These are phyloP conservation scores for Pelargonium cotyledonis DNA, from an alignment of 441 rosid species.

Conservation along the genomic window DNA sequence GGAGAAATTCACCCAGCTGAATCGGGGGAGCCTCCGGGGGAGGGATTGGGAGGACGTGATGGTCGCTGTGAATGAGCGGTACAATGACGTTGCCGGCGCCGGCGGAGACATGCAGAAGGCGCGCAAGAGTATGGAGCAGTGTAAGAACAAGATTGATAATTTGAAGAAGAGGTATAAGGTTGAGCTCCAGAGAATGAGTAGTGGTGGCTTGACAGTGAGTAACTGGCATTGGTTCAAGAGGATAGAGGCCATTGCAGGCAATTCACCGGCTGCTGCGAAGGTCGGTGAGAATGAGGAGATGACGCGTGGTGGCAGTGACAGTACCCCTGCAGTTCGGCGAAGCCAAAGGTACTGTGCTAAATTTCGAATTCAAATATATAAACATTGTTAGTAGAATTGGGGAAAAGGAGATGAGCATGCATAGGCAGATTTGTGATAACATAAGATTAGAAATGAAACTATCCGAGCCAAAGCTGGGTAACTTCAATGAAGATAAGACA, in stretches of 20 bases:
- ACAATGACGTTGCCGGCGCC: conserved; percentile 27
- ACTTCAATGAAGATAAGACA: no score
- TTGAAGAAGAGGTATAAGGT: conserved; percentile 78
- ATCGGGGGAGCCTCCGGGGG: conserved; percentile 52
- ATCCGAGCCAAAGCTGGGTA: no score
- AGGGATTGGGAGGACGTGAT: no score
- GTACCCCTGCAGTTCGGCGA: conserved; percentile 13
- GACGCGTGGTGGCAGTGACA: conserved; percentile 7
- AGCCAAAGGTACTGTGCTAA: conserved; percentile 17
- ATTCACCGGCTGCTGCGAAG: conserved; percentile 24
- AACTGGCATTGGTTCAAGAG: conserved; percentile 94
- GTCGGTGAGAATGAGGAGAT: conserved; percentile 43
- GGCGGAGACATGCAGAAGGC: neutral
- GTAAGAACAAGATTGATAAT: conserved; percentile 89
- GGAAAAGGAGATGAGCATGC: no score
- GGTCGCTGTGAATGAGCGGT: conserved; percentile 59
- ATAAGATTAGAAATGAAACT: no score
- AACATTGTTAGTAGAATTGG: no score
- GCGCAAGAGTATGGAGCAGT: conserved; percentile 87
- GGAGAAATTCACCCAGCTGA: conserved; percentile 62
- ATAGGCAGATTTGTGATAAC: no score
- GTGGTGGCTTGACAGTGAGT: conserved; percentile 46
- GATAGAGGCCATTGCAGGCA: conserved; percentile 82
- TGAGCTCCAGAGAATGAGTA: conserved; percentile 66
- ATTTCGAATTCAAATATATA: no score